Evolutionary conservation across 2,329 filamentous ascomycete genomes (phyloP), one percentile per base, ranked within the genome.

Genomic region (Hymenoscyphus repandus): DNA sequence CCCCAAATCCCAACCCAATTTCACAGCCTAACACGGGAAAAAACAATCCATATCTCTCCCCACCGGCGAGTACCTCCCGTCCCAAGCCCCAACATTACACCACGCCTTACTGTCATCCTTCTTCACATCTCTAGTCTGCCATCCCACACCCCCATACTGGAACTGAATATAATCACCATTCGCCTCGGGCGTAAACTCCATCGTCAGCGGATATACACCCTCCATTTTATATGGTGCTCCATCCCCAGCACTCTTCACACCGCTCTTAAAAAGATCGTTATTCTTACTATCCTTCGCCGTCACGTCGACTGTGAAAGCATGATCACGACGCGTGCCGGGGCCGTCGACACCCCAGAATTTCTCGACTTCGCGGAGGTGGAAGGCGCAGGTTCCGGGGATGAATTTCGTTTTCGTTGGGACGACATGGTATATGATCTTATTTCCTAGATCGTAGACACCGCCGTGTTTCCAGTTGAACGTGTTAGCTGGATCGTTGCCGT

Each of bases 381-480:
- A 15, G 2, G 18, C 10, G 22, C 45, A 47, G 12, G 18, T 17
- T 13, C 45, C 45, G 6, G 36, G 20, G 9, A 41, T 15, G 27
- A 39, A 47, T 6, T 36, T 34, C n/a, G 13, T 30, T 10, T 31
- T 20, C 1, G 13, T 31, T 13, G 37, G 34, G 12, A 15, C 30
- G 12, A 47, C 18, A 6, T 47, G 45, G 10, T 47, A 47, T n/a
- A 22, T 40, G 10, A 33, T 33, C 3, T 27, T 27, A 27, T 18
- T 17, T 2, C 45, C 45, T 5, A 12, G 15, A 2, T n/a, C 22
- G 3, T 32, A 22, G 1, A 15, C 32, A n/a, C 45, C 45, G 27
- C 45, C 45, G 15, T 47, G 45, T 47, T 47, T 47, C 45, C 45
- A 47, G 10, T 47, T 41, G 22, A 40, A 32, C 4, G 45, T 34